Evolutionary conservation across 2,329 filamentous ascomycete genomes (phyloP), one percentile per base, ranked within the genome.

Genomic region (Alternaria solani): DNA sequence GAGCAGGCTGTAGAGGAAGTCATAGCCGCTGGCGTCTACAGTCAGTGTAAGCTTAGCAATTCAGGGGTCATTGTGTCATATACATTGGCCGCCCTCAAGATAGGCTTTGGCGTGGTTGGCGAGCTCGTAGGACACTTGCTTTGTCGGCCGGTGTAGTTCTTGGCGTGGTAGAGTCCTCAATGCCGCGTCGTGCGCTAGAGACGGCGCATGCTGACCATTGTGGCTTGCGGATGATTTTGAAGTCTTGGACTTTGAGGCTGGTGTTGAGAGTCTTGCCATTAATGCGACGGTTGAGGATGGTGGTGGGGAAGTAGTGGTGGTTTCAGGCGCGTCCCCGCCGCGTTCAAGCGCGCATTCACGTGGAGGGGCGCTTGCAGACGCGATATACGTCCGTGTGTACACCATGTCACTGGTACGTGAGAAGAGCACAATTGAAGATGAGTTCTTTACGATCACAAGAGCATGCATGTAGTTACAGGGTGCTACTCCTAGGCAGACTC

Each of bases 71-170:
- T 16, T 39, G 4, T 39, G 8, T 51, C 28, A 39, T 65, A 23
- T 67, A 77, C 76, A 77, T 65, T 78, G 72, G 1, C 66, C 51
- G 36, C 69, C 72, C 42, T 77, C 77, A 11, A 79, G 67, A 49
- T 78, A 79, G 3, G 77, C 75, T 60, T 75, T 75, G 8, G 72
- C 69, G 47, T 79, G 76, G 42, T 75, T 78, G 12, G 72, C 62
- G 25, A 79, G 68, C 58, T 78, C 76, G 42, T 72, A 79, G 2
- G 73, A 68, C 30, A 74, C 63, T 23, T 72, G 71, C 48, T 75
- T 73, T 6, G 71, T 69, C 6, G 76, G 75, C 18, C 76, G 71
- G 23, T 65, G 66, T 54, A 74, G 67, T 4, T 64, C 59, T 14
- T 66, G 71, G 23, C 72, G 70, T 14, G 75, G 75, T 20, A 68